Evolutionary conservation across 306 rosid species (phyloP), one percentile per base, ranked within the genome.

Genomic region (Comarum palustre): DNA sequence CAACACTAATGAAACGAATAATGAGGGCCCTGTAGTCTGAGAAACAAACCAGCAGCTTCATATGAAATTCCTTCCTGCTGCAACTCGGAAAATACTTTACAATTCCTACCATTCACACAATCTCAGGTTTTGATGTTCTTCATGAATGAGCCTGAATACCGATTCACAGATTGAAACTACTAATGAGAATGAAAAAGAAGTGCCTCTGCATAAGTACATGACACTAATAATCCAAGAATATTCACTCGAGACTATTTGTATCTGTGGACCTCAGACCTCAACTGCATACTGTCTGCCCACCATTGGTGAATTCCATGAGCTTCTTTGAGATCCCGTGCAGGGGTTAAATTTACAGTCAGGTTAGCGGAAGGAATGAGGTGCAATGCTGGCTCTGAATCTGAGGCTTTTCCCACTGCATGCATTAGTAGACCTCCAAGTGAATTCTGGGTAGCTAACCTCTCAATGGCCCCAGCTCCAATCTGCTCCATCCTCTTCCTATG

Each of bases 221-320:
- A 32, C 43, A 31, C 67, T 61, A 29, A 47, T 55, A 54, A 3
- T 34, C 19, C n/a, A 14, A 43, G 45, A 6, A 65, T 27, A 5
- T 50, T 69, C 58, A n/a, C 58, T 1, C 20, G 43, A 32, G 62
- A 39, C 73, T 79, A 87, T 20, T 66, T 72, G 86, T 88, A 95
- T 57, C 48, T 73, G 74, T 85, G 84, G 47, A 87, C 73, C 78
- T 87, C 84, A 59, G 79, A 76, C 65, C 79, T 75, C 46, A 88
- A 52, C 15, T 47, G 70, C 62, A 88, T 38, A 68, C 83, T 75
- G 1, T 95, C 91, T 73, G 66, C 84, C 99, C 96, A 90, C 99
- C 99, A 95, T 55, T 95, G 97, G 22, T 91, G 93, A 88, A 95
- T 90, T 74, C 99, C 92, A 82, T 94, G 99, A 50, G 99, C 96